Percentiles rank a stretch among this genome's conserved stretches.
Evolutionary conservation across 2,329 filamentous ascomycete genomes (phyloP).

Genomic region (Sarocladium strictum): DNA sequence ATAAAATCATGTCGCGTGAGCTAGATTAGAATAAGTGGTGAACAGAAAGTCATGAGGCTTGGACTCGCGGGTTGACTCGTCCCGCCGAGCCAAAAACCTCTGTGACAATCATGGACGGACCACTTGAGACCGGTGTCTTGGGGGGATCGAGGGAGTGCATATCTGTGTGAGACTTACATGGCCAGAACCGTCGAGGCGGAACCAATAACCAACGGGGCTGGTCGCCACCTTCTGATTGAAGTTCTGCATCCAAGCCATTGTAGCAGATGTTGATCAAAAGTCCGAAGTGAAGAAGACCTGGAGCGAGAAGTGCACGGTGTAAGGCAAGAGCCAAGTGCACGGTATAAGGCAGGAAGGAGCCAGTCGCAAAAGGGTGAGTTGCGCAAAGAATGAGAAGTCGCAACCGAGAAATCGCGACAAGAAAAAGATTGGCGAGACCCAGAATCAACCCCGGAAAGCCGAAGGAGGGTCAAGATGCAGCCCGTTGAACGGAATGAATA

Average conservation of each 20-base stretch:
- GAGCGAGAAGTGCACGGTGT: neutral
- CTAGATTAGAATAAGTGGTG: neutral
- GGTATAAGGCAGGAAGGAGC: constrained; percentile 5
- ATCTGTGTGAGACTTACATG: constrained; percentile 54
- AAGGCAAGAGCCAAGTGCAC: too few species aligned
- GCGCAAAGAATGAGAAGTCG: neutral
- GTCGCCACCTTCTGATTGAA: constrained; percentile 54
- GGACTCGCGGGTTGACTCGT: neutral
- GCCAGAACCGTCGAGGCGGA: constrained; percentile 74
- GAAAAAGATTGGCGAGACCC: neutral
- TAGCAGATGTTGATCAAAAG: constrained; percentile 8
- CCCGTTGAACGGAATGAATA: neutral
- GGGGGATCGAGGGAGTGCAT: neutral
- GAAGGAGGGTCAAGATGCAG: neutral
- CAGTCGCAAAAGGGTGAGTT: neutral
- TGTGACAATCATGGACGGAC: neutral
- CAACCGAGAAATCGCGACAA: neutral
- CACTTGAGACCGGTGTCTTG: neutral
- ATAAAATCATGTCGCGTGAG: neutral
- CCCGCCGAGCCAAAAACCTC: neutral
- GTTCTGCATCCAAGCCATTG: constrained; percentile 44
- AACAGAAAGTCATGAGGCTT: neutral
- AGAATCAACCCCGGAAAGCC: too few species aligned
- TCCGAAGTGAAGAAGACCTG: neutral
- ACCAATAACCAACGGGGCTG: constrained; percentile 64